phyloP scores from a whole-genome alignment of 2,329 filamentous ascomycete species.

The Colletotrichum sp. region DNA sequence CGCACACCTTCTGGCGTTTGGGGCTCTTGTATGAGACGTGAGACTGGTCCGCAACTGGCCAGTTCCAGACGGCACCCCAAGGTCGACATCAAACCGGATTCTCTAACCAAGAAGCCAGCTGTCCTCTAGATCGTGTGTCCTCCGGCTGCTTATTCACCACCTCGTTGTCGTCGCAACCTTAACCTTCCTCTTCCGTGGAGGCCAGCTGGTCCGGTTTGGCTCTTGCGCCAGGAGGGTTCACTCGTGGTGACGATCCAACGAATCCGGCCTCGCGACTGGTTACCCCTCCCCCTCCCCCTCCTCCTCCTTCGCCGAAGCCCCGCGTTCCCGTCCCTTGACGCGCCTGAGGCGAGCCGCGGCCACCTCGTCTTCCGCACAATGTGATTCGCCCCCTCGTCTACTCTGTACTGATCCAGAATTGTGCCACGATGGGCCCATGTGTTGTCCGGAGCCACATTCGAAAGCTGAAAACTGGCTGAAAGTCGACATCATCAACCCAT shows the following conservation, averaged over 20 bases:
- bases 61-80: not conserved
- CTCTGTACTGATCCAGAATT: not conserved
- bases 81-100: not conserved
- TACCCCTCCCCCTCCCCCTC: not conserved
- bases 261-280: slow-evolving; percentile 1
- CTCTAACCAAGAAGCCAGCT: not conserved
- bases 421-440: slow-evolving; percentile 1
- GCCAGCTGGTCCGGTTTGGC: not conserved
- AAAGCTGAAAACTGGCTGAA: not conserved
- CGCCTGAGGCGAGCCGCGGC: slow-evolving; percentile 10
- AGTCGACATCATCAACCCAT: not conserved
- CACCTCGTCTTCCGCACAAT: slow-evolving; percentile 4
- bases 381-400: not conserved
- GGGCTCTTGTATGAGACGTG: slow-evolving; percentile 19
- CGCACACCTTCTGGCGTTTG: slow-evolving; percentile 12
- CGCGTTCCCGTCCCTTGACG: not conserved
- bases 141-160: not conserved
- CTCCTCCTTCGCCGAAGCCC: not conserved
- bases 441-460: not conserved
- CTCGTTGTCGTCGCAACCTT: not conserved
- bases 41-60: slow-evolving; percentile 10
- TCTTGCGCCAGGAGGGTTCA: slow-evolving; percentile 6
- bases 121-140: not conserved
- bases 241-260: slow-evolving; percentile 3
- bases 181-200: not conserved